Conservation (phyloP, 768 basidiomycete species). For the Tylopilus plumbeoviolaceoides region DNA sequence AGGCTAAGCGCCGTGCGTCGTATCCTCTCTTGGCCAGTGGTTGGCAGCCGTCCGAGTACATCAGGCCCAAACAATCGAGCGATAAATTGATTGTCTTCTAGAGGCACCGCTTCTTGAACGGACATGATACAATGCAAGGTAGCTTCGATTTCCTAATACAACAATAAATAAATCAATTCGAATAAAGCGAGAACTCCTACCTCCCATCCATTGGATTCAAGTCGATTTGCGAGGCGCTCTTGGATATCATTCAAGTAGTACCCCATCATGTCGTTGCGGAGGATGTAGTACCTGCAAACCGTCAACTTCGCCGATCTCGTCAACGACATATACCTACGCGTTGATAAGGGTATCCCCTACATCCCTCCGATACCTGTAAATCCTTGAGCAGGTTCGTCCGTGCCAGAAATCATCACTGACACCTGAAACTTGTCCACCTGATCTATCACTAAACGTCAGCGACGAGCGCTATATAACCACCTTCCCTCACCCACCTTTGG, state of each 20-base stretch:
- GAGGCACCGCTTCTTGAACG: constrained; percentile 80
- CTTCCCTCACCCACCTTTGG: constrained; percentile 51
- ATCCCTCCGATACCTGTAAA: constrained; percentile 70
- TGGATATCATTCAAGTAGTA: constrained; percentile 62
- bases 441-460: constrained; percentile 41
- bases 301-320: constrained; percentile 5
- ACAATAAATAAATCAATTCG: neutral
- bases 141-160: constrained; percentile 74
- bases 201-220: constrained; percentile 65
- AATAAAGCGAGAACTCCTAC: constrained; percentile 34
- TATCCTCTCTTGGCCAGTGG: constrained; percentile 57
- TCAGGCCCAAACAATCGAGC: constrained; percentile 66
- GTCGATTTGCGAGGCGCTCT: constrained; percentile 45
- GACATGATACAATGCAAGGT: constrained; percentile 83
- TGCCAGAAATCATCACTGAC: constrained; percentile 38
- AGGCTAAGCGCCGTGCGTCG: constrained; percentile 70
- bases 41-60: constrained; percentile 66
- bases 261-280: constrained; percentile 78
- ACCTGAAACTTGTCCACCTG: constrained; percentile 76
- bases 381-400: neutral
- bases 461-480: neutral
- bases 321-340: constrained; percentile 49
- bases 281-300: constrained; percentile 69
- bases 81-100: constrained; percentile 52
- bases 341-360: constrained; percentile 87